Base-by-base conservation (phyloP, 345 rosid species). In the Lumnitzera littorea region DNA sequence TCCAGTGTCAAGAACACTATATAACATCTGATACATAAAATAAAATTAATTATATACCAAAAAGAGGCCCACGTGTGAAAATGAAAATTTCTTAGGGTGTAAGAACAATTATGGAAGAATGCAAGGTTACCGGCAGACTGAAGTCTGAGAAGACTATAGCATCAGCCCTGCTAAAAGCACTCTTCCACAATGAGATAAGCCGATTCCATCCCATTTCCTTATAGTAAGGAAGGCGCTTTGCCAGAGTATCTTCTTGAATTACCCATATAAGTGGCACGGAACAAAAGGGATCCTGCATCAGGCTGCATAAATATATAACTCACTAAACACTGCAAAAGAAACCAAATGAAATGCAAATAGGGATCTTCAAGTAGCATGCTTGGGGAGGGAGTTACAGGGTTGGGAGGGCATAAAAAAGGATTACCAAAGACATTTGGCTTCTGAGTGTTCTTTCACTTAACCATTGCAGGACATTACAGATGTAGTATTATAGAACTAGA, bases 231-330 rank as follows among this genome's bases (percentile, higher is more conserved):
- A 86, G 84, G 60, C 82, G 89, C 72, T 75, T 80, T 65, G 95
- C 95, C 68, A 91, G 97, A 51, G 74, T 63, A 70, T 83, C 95
- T 67, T 95, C 99, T 71, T 88, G 96, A 71, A 95, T 72, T 69
- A 88, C 82, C 99, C 97, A 95, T 77, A 95, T 70, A 70, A 91
- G 81, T 53, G 97, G 95, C 70, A 91, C 72, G 24, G 88, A 83
- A 80, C 70, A 82, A 81, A 95, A 91, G 62, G 97, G 97, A 84
- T 88, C 97, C 88, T 84, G 95, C 96, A 81, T 86, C 67, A 95
- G 95, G 92, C 99, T 91, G 97, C 92, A 91, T 69, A 77, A 58
- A 86, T 79, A 81, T 79, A 69, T 62, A 76, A 74, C 72, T 82
- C 80, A 79, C 78, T 79, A 67, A 78, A 62, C 77, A 72, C 61